These are phyloP conservation scores for Coccomyxa sp. DNA, from an alignment of 139 green algal genomes.

Conservation along the genomic window DNA sequence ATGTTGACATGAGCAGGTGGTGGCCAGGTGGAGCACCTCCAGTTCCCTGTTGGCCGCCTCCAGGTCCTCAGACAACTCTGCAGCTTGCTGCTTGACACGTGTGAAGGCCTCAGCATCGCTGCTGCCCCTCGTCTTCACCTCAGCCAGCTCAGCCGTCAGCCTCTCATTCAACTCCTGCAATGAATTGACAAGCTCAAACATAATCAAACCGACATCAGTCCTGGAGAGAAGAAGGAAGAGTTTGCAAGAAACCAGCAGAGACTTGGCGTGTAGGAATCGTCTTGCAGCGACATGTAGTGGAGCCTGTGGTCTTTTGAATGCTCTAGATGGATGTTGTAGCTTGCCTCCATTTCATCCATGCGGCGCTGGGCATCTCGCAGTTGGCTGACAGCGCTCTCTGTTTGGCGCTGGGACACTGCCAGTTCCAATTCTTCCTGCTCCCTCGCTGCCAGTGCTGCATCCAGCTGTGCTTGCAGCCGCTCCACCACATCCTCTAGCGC, in stretches of 20 bases:
- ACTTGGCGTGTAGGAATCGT: too few species aligned
- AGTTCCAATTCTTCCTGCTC: conserved; percentile 5
- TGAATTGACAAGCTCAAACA: too few species aligned
- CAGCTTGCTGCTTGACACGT: background rate
- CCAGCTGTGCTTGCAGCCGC: background rate
- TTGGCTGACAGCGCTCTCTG: background rate
- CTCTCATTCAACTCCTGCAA: background rate
- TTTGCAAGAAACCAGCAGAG: too few species aligned
- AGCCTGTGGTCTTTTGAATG: too few species aligned
- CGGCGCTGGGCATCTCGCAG: background rate
- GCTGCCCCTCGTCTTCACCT: background rate
- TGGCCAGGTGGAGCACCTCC: background rate
- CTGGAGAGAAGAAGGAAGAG: too few species aligned
- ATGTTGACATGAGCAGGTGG: too few species aligned
- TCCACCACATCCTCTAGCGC: background rate
- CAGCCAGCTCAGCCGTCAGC: background rate
- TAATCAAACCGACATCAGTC: too few species aligned
- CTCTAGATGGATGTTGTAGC: too few species aligned
- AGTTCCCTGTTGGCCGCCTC: background rate
- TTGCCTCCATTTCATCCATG: background rate
- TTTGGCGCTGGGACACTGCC: background rate
- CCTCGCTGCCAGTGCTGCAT: background rate
- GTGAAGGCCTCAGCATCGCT: background rate
- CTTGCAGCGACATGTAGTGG: too few species aligned
- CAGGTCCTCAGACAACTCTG: background rate